phyloP scores from a whole-genome alignment of 2,329 filamentous ascomycete species.

The Diaporthe sp. region DNA sequence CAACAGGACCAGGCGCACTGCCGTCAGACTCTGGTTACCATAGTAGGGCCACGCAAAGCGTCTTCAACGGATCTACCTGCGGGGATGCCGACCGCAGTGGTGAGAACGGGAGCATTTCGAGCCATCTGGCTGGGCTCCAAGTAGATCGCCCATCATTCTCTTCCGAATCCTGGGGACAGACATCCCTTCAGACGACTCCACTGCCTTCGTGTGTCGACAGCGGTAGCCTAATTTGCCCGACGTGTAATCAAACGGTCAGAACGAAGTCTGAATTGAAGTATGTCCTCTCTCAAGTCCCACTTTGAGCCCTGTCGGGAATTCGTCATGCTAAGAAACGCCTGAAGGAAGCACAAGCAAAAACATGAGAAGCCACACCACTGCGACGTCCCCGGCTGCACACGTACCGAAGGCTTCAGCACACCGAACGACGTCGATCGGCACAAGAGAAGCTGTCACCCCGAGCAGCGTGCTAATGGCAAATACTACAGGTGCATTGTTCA shows the following conservation, averaged over 20 bases:
- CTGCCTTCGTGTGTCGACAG: not conserved
- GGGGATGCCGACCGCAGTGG: slow-evolving; percentile 56
- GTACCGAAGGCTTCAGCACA: slow-evolving; percentile 80
- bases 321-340: slow-evolving; percentile 39
- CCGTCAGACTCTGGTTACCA: slow-evolving; percentile 64
- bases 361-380: slow-evolving; percentile 80
- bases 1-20: slow-evolving; percentile 49
- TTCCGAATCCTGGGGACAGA: slow-evolving; percentile 35
- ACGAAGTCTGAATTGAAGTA: slow-evolving; percentile 71
- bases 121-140: slow-evolving; percentile 51
- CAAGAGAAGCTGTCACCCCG: slow-evolving; percentile 76
- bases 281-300: slow-evolving; percentile 41
- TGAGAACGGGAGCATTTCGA: slow-evolving; percentile 56
- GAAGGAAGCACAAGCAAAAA: slow-evolving; percentile 80
- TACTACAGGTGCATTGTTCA: slow-evolving; percentile 72
- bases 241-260: slow-evolving; percentile 58
- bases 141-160: slow-evolving; percentile 35
- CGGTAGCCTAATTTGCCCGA: slow-evolving; percentile 51
- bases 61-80: slow-evolving; percentile 58
- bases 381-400: slow-evolving; percentile 66
- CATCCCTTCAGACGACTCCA: not conserved
- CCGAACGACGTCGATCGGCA: slow-evolving; percentile 87
- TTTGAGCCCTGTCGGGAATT: not conserved
- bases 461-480: slow-evolving; percentile 60
- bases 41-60: slow-evolving; percentile 57